These are phyloP conservation scores for Elsinoe fawcettii DNA, from an alignment of 2,329 filamentous ascomycete species.

Conservation along the genomic window DNA sequence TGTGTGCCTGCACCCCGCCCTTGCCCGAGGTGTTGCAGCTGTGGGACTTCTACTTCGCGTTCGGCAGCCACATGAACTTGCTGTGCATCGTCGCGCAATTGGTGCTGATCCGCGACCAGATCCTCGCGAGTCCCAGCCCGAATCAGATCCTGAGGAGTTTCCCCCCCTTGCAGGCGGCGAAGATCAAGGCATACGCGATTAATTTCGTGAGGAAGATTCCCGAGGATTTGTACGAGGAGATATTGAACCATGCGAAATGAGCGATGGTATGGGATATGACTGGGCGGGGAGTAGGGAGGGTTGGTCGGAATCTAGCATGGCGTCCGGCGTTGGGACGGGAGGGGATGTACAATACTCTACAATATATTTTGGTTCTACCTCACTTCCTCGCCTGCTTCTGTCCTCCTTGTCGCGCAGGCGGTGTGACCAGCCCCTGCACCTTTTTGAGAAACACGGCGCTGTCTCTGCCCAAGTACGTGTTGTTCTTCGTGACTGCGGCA, in stretches of 20 bases:
- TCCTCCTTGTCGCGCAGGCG: background rate
- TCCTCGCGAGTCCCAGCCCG: slow-evolving; percentile 78
- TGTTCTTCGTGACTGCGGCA: slow-evolving; percentile 21
- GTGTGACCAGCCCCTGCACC: slow-evolving; percentile 22
- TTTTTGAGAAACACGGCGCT: slow-evolving; percentile 28
- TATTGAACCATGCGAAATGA: slow-evolving; percentile 77
- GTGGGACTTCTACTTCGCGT: slow-evolving; percentile 97
- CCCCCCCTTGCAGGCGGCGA: slow-evolving; percentile 72
- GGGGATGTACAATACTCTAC: background rate
- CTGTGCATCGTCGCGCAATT: slow-evolving; percentile 94
- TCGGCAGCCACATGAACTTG: slow-evolving; percentile 89
- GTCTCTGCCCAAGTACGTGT: slow-evolving; percentile 25
- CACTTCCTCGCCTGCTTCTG: background rate
- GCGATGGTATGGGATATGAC: background rate
- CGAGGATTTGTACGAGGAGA: slow-evolving; percentile 80
- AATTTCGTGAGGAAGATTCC: slow-evolving; percentile 85
- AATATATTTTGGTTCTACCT: background rate
- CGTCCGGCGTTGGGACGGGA: background rate
- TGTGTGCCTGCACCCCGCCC: slow-evolving; percentile 92
- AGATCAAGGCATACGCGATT: slow-evolving; percentile 73
- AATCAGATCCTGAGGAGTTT: slow-evolving; percentile 88
- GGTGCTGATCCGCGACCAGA: slow-evolving; percentile 74
- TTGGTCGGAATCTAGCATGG: background rate
- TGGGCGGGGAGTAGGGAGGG: background rate
- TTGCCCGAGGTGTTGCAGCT: slow-evolving; percentile 84